These are phyloP conservation scores for Xerocomellus amylosporus DNA, from an alignment of 768 basidiomycete species.

Conservation along the genomic window DNA sequence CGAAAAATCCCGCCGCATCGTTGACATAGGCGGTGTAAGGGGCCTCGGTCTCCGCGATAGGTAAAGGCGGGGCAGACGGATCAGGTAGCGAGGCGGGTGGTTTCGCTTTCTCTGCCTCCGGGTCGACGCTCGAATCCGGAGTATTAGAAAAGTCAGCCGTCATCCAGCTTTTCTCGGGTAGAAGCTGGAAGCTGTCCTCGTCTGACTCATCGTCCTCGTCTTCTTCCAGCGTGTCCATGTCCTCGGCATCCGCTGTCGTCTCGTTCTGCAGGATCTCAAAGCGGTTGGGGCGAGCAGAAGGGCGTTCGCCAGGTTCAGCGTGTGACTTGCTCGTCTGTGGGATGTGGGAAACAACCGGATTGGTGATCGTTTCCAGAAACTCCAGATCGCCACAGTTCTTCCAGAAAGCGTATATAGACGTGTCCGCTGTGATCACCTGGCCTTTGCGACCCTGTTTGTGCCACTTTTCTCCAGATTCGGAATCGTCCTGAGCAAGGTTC, in stretches of 20 bases:
- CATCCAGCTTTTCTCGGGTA: constrained; percentile 35
- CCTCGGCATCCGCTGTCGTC: not conserved
- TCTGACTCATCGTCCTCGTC: constrained; percentile 9
- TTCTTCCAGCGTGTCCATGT: not conserved
- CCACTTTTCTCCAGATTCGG: constrained; percentile 33
- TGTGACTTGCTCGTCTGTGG: not conserved
- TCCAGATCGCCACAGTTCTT: constrained; percentile 42
- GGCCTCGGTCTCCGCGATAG: not conserved
- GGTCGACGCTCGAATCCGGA: not conserved
- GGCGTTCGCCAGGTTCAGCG: not conserved
- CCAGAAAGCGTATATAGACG: constrained; percentile 53
- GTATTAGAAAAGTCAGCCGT: not conserved
- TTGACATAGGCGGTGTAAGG: constrained; percentile 18
- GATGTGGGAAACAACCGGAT: not conserved
- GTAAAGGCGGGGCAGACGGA: not conserved
- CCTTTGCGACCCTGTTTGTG: constrained; percentile 30
- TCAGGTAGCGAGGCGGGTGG: not conserved
- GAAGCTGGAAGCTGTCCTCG: constrained; percentile 3
- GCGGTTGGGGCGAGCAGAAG: constrained; percentile 14
- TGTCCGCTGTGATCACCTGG: constrained; percentile 19
- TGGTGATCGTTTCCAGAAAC: constrained; percentile 37
- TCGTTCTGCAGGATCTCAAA: constrained; percentile 14
- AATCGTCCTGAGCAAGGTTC: constrained; percentile 13
- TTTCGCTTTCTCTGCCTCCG: not conserved
- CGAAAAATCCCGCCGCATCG: constrained; percentile 37